Percentiles rank a stretch among this genome's conserved stretches.
phyloP scores from a whole-genome alignment of 768 basidiomycete species.

The Mycena polygramma region DNA sequence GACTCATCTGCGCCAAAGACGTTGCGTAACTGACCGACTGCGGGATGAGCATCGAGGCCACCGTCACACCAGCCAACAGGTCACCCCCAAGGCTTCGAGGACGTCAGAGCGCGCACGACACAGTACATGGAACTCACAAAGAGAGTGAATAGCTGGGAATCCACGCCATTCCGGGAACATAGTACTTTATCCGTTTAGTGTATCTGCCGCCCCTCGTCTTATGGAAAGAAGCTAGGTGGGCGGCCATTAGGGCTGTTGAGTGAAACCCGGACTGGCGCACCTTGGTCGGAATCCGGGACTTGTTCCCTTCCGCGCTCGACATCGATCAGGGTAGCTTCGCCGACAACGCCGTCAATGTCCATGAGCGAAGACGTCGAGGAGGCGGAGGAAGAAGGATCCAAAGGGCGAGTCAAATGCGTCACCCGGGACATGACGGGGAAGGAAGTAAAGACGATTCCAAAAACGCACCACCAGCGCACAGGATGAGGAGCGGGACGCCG shows the following conservation, averaged over 20 bases:
- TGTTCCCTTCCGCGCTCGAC: slow-evolving; percentile 35
- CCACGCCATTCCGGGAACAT: slow-evolving; percentile 84
- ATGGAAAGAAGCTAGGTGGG: slow-evolving; percentile 31
- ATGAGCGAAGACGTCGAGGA: slow-evolving; percentile 46
- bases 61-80: slow-evolving; percentile 86
- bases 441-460: not conserved
- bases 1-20: slow-evolving; percentile 86
- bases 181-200: slow-evolving; percentile 72
- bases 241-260: not conserved
- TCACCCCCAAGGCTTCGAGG: slow-evolving; percentile 70
- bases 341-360: slow-evolving; percentile 49
- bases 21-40: slow-evolving; percentile 94
- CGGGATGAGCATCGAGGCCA: slow-evolving; percentile 87
- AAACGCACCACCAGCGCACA: not conserved
- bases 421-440: slow-evolving; percentile 20
- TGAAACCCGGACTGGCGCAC: not conserved
- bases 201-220: slow-evolving; percentile 48
- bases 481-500: too few relatives aligned
- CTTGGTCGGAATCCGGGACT: slow-evolving; percentile 32
- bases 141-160: slow-evolving; percentile 82
- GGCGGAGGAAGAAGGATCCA: slow-evolving; percentile 26
- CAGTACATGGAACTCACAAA: slow-evolving; percentile 60
- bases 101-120: slow-evolving; percentile 1
- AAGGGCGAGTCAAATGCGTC: slow-evolving; percentile 24
- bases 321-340: slow-evolving; percentile 28